Conservation (phyloP, 192 early-diverging fungal species). For the Coemansia sp. region DNA sequence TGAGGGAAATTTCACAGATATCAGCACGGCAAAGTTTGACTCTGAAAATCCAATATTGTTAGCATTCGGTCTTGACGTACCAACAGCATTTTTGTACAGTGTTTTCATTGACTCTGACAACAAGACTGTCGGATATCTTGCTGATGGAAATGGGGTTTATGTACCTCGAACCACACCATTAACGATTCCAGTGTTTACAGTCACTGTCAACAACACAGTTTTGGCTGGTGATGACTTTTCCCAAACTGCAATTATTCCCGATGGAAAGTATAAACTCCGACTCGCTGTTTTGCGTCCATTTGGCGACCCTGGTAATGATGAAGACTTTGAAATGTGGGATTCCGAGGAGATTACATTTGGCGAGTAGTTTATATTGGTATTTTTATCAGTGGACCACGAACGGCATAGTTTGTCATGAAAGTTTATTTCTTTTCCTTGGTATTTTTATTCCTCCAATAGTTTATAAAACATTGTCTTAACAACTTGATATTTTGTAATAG, state of each 20-base stretch:
- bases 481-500: too few relatives aligned
- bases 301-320: not conserved
- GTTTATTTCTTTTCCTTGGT: not conserved
- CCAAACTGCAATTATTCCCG: slow-evolving; percentile 25
- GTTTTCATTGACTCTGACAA: not conserved
- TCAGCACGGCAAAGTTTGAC: not conserved
- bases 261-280: not conserved
- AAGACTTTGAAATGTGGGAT: slow-evolving; percentile 5
- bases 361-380: not conserved
- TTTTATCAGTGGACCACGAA: not conserved
- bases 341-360: slow-evolving; percentile 1
- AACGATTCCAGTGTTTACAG: not conserved
- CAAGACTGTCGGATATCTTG: not conserved
- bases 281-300: slow-evolving; percentile 8
- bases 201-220: not conserved
- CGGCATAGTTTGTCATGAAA: not conserved
- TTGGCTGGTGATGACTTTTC: slow-evolving; percentile 9
- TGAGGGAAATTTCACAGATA: not conserved
- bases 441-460: too few relatives aligned
- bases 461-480: too few relatives aligned
- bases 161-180: not conserved
- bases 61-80: slow-evolving; percentile 3
- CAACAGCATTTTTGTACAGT: not conserved
- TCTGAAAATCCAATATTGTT: not conserved
- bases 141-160: not conserved